Percentiles rank a stretch among this genome's conserved stretches.
These are phyloP conservation scores for Mycosphaerelloides madeirae DNA, from an alignment of 2,329 filamentous ascomycete species.

Conservation along the genomic window DNA sequence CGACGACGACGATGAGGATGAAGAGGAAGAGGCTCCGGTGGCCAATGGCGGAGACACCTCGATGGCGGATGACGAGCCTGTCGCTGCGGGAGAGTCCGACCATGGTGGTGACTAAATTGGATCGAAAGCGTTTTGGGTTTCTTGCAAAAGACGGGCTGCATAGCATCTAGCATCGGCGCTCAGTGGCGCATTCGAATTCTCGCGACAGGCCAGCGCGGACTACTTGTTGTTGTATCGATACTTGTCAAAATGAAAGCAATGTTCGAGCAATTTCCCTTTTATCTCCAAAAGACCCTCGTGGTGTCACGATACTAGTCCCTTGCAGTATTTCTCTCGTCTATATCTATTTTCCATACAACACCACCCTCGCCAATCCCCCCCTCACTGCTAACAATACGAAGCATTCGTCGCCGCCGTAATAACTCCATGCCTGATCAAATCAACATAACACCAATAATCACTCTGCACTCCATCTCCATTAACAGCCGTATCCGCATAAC, in stretches of 20 bases:
- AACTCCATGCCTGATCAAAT: conserved; percentile 1
- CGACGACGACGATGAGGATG: conserved; percentile 34
- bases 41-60: conserved; percentile 3
- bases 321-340: too few species aligned
- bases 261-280: too few species aligned
- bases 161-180: too few species aligned
- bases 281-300: too few species aligned
- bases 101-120: conserved; percentile 14
- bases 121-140: not conserved
- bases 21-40: conserved; percentile 21
- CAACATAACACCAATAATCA: conserved; percentile 11
- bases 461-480: conserved; percentile 10
- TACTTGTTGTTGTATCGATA: too few species aligned
- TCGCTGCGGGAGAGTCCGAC: conserved; percentile 15
- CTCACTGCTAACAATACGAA: not conserved
- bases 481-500: conserved; percentile 5
- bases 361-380: too few species aligned
- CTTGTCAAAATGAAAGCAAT: too few species aligned
- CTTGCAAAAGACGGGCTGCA: too few species aligned
- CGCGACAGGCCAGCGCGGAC: too few species aligned
- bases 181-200: too few species aligned
- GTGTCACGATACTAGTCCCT: too few species aligned
- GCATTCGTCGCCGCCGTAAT: not conserved
- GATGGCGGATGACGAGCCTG: conserved; percentile 9
- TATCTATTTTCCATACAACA: too few species aligned